Base-by-base conservation (phyloP, 2,329 filamentous ascomycete species). In the Akanthomyces lecanii region DNA sequence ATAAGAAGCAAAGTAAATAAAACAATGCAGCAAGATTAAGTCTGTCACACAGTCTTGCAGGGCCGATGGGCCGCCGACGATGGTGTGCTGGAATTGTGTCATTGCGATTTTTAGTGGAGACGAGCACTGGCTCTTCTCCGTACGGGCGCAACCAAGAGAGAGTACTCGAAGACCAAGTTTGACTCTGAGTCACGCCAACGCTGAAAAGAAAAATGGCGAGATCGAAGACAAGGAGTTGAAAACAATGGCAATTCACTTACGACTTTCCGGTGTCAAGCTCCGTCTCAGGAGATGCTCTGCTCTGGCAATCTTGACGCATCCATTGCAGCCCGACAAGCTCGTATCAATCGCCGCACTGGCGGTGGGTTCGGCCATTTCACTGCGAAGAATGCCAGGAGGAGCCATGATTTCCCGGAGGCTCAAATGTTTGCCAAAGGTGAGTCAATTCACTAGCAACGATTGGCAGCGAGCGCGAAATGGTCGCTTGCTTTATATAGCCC, bases 31-130 rank as follows among this genome's bases (percentile, higher is more conserved):
- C 33, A 38, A 38, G 12, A 8, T 38, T 3, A 38, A 38, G 12
- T 12, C 12, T 10, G 55, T n/a, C 53, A 45, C 25, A 36, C 25
- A 30, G 18, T 25, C 45, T 52, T 45, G 48, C 58, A 25, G 45
- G 45, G 30, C 60, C 60, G 60, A 61, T 56, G 16, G 16, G 21
- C 42, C 36, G 21, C 48, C 53, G 51, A 42, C 33, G 52, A 63
- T 63, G 61, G 47, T 63, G 61, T 63, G 61, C 56, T 63, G 61
- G 45, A 53, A 63, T 57, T 63, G 53, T 63, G 61, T 52, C 61
- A 63, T 63, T 62, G 60, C 60, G 60, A 55, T 53, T 55, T 55
- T 62, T 50, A 62, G 60, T 62, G 60, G 60, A 25, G 50, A 48
- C 21, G 16, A 18, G 30, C 30, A 14, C 21, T 47, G 18, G 30